Evolutionary conservation across 306 rosid genomes (phyloP), one percentile per base, ranked within the genome.

Genomic region (Rosa multiflora): DNA sequence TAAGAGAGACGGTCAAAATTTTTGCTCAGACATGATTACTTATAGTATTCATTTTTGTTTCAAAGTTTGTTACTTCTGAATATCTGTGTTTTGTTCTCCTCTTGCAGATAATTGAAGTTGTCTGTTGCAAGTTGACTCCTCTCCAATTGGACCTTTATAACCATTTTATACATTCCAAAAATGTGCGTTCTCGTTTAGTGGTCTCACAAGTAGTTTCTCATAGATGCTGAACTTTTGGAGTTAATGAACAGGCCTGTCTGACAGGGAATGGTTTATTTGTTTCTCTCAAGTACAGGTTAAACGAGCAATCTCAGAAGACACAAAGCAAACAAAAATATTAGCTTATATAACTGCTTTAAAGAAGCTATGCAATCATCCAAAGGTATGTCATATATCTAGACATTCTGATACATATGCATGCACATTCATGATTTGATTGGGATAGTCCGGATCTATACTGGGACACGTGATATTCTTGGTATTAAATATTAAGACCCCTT

Each of bases 281-380:
- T 52, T 79, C 75, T 63, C 48, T 46, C 15, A 73, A 86, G 62
- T 68, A 73, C 80, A 94, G 99, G 97, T 94, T 84, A 94, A 89
- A 85, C 88, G 90, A 62, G 97, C 84, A 73, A 89, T 92, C 81
- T 77, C 78, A 56, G 99, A 92, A 88, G 97, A 92, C 64, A 40
- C 81, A 70, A 94, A 88, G 90, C 92, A 88, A 76, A 87, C 99
- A 18, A 94, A 92, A 88, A 94, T 94, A 89, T 91, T 94, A 88
- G 97, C 99, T 77, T 91, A 91, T 82, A 94, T 94, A 82, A 91
- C 95, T 70, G 97, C 93, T 77, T 94, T 94, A 70, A 94, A 92
- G 86, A 92, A 94, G 88, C 89, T 94, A 80, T 94, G 99, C 88
- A 94, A 94, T 83, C 99, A 94, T 83, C 99, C 99, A 47, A 94